phyloP scores from a whole-genome alignment of 495 filamentous ascomycete genomes.

The Penicillium coffeae region DNA sequence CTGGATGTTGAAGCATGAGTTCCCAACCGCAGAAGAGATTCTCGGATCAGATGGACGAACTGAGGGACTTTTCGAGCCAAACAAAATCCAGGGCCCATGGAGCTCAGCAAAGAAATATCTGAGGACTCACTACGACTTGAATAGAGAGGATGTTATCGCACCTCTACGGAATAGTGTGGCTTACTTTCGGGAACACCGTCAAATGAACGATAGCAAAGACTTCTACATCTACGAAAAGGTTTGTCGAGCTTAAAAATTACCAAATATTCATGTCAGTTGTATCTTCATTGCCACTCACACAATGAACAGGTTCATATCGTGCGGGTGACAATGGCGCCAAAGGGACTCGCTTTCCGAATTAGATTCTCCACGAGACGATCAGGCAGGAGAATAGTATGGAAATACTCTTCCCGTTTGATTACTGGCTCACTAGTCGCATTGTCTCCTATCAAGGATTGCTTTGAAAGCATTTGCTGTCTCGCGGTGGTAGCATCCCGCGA shows the following conservation, averaged over 20 bases:
- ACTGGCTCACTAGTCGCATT: slow-evolving; percentile 69
- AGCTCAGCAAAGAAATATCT: slow-evolving; percentile 52
- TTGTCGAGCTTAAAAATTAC: neutral
- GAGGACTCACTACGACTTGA: slow-evolving; percentile 58
- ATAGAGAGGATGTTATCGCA: slow-evolving; percentile 61
- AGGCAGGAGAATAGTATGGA: slow-evolving; percentile 70
- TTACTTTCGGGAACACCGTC: slow-evolving; percentile 38
- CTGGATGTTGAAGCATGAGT: slow-evolving; percentile 27
- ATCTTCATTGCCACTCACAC: neutral
- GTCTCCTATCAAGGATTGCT: slow-evolving; percentile 59
- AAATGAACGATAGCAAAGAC: slow-evolving; percentile 49
- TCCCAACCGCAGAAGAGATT: slow-evolving; percentile 45
- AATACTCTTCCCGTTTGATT: slow-evolving; percentile 67
- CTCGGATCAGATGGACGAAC: slow-evolving; percentile 21
- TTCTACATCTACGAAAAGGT: slow-evolving; percentile 75
- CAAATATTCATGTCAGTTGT: neutral
- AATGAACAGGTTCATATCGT: slow-evolving; percentile 58
- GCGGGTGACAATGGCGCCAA: slow-evolving; percentile 56
- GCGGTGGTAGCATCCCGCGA: slow-evolving; percentile 72
- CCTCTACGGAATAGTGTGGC: slow-evolving; percentile 57
- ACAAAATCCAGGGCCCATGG: slow-evolving; percentile 44
- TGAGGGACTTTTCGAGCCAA: slow-evolving; percentile 29
- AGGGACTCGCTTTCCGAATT: slow-evolving; percentile 63
- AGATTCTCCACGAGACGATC: slow-evolving; percentile 67
- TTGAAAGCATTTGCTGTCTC: slow-evolving; percentile 62